Conservation (phyloP, 1,139 yeast genomes). For the Candida tropicalis region DNA sequence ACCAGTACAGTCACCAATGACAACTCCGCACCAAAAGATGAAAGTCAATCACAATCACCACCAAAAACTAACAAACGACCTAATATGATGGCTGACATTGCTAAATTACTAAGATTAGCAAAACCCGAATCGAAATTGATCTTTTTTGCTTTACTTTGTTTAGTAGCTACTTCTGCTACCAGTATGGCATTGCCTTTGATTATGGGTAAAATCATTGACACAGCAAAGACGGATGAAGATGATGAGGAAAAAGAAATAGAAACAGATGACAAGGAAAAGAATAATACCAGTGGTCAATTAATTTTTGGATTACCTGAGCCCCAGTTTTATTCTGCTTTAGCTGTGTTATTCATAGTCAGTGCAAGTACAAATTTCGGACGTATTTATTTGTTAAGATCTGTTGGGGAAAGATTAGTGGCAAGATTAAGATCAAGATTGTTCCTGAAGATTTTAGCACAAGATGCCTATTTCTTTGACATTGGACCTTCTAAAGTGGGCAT, state of each 20-base stretch:
- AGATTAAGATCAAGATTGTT: constrained; percentile 77
- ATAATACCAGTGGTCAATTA: constrained; percentile 8
- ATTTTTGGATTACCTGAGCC: constrained; percentile 37
- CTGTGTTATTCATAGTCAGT: constrained; percentile 63
- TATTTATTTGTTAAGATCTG: constrained; percentile 66
- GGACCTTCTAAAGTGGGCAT: constrained; percentile 52
- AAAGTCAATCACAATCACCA: constrained; percentile 7
- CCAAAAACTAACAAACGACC: constrained; percentile 9
- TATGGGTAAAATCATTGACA: constrained; percentile 69
- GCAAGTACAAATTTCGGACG: constrained; percentile 82
- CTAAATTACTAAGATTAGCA: constrained; percentile 36
- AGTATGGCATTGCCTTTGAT: constrained; percentile 76
- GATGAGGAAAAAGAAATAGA: constrained; percentile 9
- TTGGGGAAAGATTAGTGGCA: constrained; percentile 87
- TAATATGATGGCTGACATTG: constrained; percentile 22
- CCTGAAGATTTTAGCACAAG: constrained; percentile 78
- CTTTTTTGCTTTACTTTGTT: constrained; percentile 57
- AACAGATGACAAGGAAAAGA: constrained; percentile 20
- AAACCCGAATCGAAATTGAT: constrained; percentile 39
- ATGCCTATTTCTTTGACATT: constrained; percentile 89
- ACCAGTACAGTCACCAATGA: constrained; percentile 1
- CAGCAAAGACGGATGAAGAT: constrained; percentile 26
- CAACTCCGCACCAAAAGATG: constrained; percentile 1
- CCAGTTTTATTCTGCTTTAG: constrained; percentile 38
- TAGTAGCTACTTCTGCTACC: constrained; percentile 54